phyloP scores from a whole-genome alignment of 768 basidiomycete species.

The Tricholoma sp. region DNA sequence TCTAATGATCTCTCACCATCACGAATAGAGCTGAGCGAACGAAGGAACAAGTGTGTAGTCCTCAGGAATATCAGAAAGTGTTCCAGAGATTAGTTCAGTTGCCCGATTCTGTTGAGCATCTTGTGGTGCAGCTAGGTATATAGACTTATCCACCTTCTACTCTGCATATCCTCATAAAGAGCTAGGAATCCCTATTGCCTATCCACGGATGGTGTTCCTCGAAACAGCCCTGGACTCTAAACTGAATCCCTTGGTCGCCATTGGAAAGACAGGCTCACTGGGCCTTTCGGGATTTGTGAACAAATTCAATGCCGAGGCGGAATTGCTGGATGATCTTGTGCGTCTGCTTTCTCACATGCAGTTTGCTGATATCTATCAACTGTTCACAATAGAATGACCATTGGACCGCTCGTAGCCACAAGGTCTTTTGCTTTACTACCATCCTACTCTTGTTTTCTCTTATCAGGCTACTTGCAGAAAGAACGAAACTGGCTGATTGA shows the following conservation, averaged over 20 bases:
- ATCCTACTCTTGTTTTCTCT: neutral
- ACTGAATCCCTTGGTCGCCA: slow-evolving; percentile 76
- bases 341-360: slow-evolving; percentile 12
- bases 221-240: slow-evolving; percentile 75
- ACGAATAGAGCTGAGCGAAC: slow-evolving; percentile 72
- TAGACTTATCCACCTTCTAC: neutral
- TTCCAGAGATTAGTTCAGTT: slow-evolving; percentile 59
- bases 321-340: slow-evolving; percentile 89
- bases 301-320: slow-evolving; percentile 89
- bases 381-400: slow-evolving; percentile 66
- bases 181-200: slow-evolving; percentile 76
- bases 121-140: slow-evolving; percentile 79
- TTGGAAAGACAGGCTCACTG: slow-evolving; percentile 63
- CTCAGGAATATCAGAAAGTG: slow-evolving; percentile 63
- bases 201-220: slow-evolving; percentile 90
- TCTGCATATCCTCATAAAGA: neutral
- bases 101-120: slow-evolving; percentile 69
- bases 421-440: slow-evolving; percentile 36
- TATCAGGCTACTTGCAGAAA: slow-evolving; percentile 38
- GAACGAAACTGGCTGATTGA: slow-evolving; percentile 90
- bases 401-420: slow-evolving; percentile 81
- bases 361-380: neutral
- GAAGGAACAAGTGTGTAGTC: slow-evolving; percentile 77
- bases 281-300: slow-evolving; percentile 80
- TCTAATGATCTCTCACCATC: neutral